Conservation (phyloP, 1,139 yeast species). For the Taphrina sp. region DNA sequence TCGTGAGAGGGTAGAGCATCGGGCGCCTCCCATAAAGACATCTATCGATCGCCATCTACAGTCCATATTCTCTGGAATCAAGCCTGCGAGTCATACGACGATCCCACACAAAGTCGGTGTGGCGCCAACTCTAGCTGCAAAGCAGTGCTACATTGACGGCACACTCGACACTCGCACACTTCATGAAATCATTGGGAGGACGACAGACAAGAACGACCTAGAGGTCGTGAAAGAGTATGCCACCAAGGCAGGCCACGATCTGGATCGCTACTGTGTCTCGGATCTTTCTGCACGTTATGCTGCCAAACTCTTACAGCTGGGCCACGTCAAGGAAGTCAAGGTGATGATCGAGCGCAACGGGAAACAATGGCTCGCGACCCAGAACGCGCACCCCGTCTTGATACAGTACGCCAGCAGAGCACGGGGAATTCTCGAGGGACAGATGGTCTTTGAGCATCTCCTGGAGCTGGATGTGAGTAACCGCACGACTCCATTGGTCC, state of each 20-base stretch:
- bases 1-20: slow-evolving; percentile 22
- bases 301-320: slow-evolving; percentile 7
- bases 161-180: not conserved
- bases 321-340: slow-evolving; percentile 5
- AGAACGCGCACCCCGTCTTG: slow-evolving; percentile 9
- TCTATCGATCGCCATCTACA: slow-evolving; percentile 17
- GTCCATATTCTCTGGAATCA: not conserved
- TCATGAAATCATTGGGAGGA: slow-evolving; percentile 2
- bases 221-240: slow-evolving; percentile 4
- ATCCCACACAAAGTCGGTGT: not conserved
- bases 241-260: slow-evolving; percentile 6
- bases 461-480: not conserved
- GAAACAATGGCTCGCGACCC: slow-evolving; percentile 12
- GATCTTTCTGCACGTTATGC: slow-evolving; percentile 22
- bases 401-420: slow-evolving; percentile 9
- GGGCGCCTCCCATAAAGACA: slow-evolving; percentile 13
- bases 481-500: slow-evolving; percentile 11
- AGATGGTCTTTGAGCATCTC: slow-evolving; percentile 1
- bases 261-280: not conserved
- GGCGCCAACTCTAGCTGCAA: slow-evolving; percentile 2
- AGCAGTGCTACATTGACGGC: slow-evolving; percentile 15
- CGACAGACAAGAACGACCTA: slow-evolving; percentile 5
- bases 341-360: slow-evolving; percentile 8
- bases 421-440: not conserved
- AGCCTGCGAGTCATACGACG: not conserved